Evolutionary conservation across 441 rosid genomes (phyloP).

Genomic region (Geranium incanum): DNA sequence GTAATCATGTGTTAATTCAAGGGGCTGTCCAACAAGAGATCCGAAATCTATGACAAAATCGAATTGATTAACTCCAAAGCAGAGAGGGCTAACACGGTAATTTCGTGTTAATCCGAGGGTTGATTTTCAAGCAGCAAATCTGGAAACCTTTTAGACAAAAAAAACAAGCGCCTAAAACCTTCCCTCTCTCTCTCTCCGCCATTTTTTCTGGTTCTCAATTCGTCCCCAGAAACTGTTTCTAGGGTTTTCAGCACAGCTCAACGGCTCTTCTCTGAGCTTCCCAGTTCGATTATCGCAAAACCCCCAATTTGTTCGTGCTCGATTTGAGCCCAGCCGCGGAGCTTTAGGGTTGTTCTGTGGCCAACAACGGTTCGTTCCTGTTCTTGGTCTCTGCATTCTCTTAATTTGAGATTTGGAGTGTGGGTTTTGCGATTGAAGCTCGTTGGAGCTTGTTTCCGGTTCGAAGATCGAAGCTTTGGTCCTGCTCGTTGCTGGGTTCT

Average conservation of each 20-base stretch:
- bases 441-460: background rate
- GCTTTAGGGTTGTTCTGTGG: background rate
- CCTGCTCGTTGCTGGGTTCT: background rate
- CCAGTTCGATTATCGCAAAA: background rate
- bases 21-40: too few species aligned
- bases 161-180: background rate
- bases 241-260: background rate
- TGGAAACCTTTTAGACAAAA: background rate
- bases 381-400: background rate
- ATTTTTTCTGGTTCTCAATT: background rate
- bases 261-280: background rate
- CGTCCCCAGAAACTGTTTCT: background rate
- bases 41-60: too few species aligned
- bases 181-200: background rate
- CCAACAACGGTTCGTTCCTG: conserved; percentile 1
- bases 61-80: too few species aligned
- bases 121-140: background rate
- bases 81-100: too few species aligned
- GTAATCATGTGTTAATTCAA: too few species aligned
- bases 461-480: conserved; percentile 1
- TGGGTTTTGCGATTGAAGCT: background rate
- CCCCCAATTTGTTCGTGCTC: background rate
- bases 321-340: background rate
- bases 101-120: background rate
- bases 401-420: background rate